These are phyloP conservation scores for Phytomonas sp. DNA, from an alignment of 208 protist genomes.

Conservation along the genomic window DNA sequence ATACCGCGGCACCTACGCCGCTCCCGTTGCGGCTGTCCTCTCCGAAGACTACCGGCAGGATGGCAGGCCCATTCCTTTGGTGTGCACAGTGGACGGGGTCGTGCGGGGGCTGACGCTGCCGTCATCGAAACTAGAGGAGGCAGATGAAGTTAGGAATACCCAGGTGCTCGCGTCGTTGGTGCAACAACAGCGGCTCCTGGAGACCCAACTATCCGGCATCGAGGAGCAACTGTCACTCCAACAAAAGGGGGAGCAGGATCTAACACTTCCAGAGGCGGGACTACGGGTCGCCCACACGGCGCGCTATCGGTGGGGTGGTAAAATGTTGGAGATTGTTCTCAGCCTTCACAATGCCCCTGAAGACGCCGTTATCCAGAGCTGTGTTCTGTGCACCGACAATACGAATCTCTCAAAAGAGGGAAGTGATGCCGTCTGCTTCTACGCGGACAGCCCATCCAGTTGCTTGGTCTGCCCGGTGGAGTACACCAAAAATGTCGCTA, in stretches of 20 bases:
- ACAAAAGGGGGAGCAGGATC: conserved; percentile 46
- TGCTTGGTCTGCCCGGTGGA: conserved; percentile 49
- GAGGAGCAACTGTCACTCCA: conserved; percentile 55
- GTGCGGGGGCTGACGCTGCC: conserved; percentile 79
- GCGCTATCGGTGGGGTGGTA: conserved; percentile 19
- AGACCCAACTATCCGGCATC: conserved; percentile 59
- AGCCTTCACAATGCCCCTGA: conserved; percentile 12
- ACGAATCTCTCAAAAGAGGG: conserved; percentile 9
- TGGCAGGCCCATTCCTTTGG: conserved; percentile 63
- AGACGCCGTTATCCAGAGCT: conserved; percentile 55
- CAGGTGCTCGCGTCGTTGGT: conserved; percentile 58
- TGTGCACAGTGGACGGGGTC: conserved; percentile 78
- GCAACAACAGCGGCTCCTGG: conserved; percentile 62
- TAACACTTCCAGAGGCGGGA: conserved; percentile 41
- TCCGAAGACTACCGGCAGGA: conserved; percentile 88
- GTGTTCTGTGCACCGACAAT: conserved; percentile 23
- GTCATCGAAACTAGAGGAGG: conserved; percentile 29
- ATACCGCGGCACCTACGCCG: conserved; percentile 64
- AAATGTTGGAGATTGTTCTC: conserved; percentile 33
- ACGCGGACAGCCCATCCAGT: conserved; percentile 22
- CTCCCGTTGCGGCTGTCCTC: conserved; percentile 72
- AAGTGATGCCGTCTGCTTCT: conserved; percentile 33
- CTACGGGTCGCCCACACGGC: conserved; percentile 29
- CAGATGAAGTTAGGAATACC: conserved; percentile 43
- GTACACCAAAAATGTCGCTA: conserved; percentile 45